phyloP scores from a whole-genome alignment of 2,329 filamentous ascomycete genomes.

The Fusarium illudens region DNA sequence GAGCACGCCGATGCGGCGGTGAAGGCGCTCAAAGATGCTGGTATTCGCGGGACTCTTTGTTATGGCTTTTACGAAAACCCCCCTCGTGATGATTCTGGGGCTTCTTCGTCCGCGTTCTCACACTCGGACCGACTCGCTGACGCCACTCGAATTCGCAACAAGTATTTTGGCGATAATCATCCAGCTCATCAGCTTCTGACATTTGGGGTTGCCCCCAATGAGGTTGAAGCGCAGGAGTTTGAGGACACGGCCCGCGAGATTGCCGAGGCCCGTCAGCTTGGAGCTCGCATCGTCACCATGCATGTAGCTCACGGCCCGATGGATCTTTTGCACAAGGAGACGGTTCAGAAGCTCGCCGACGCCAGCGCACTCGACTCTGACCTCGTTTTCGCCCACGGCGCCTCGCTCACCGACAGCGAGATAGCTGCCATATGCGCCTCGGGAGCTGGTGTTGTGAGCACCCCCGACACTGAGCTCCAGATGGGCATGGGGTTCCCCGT shows the following conservation, averaged over 20 bases:
- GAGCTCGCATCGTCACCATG: not conserved
- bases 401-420: not conserved
- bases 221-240: not conserved
- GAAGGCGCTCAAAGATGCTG: not conserved
- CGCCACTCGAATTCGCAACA: not conserved
- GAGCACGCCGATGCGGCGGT: not conserved
- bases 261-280: not conserved
- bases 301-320: not conserved
- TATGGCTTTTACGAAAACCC: not conserved
- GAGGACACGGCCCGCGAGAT: not conserved
- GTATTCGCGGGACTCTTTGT: not conserved
- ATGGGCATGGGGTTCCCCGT: not conserved
- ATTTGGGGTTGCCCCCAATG: not conserved
- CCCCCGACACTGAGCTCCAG: not conserved
- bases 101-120: not conserved
- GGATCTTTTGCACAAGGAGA: not conserved
- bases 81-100: not conserved
- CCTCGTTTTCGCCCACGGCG: not conserved
- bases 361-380: not conserved
- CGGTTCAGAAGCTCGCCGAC: not conserved
- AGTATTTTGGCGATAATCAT: not conserved
- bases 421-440: not conserved
- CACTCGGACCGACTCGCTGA: not conserved
- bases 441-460: not conserved
- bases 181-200: not conserved